Base-by-base conservation (phyloP, 163 green algal genomes). In the Scenedesmus sp. region DNA sequence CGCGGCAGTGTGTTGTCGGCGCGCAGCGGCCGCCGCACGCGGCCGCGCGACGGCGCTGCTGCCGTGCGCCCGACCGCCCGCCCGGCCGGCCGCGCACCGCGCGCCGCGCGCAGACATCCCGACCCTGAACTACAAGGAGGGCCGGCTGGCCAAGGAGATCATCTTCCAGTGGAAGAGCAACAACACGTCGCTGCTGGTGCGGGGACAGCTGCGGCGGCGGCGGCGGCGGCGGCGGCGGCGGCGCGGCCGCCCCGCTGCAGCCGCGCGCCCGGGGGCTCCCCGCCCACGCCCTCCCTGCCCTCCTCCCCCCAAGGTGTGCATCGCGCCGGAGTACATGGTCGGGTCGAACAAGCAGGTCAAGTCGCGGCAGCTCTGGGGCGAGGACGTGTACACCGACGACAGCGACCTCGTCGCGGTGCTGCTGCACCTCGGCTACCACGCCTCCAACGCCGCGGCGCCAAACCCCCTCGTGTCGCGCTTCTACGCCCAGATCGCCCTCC, bases 381-480 rank as follows among this genome's bases (percentile, higher is more conserved):
- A 91, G 53, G 89, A 92, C 34, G 70, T 96, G 1, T 99, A 99
- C 92, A 98, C 95, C 0, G 77, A 94, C 13, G 96, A 99, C 85
- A 93, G 80, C 17, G 96, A 99, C 85, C 53, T 98, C 28, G 95
- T 99, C 24, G 95, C 95, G 2, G 95, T 94, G 47, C 87, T 98
- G 7, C 95, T 97, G 93, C 95, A 98, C 87, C 86, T 88, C 74
- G 95, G 95, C 42, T 97, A 91, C 86, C 94, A 89, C 58, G 88
- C 86, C 48, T 72, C 84, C 26, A 79, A 33, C 78, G 87, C 77
- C 39, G 83, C 60, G 18, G 45, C 72, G 15, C 47, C 28, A 28
- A 53, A 62, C 47, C 72, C 72, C 1, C 72, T 65, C 7, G 60
- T 96, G n/a, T 64, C 82, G 9, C 85, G 89, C 70, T 86, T 94